phyloP scores from a whole-genome alignment of 305 asterid genomes.

The Fraxinus dipetala region DNA sequence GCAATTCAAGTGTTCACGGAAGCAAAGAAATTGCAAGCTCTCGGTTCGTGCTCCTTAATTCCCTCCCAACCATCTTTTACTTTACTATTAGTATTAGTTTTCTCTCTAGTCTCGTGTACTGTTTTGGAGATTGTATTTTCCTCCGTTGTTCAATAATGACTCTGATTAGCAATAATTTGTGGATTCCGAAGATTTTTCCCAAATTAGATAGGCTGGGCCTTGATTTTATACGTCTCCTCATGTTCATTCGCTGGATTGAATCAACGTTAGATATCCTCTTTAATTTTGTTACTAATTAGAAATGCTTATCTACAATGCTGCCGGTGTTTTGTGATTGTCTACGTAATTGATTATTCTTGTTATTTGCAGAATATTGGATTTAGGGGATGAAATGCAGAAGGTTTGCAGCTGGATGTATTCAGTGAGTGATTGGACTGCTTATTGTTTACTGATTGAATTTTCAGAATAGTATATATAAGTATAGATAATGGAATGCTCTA shows the following conservation, averaged over 20 bases:
- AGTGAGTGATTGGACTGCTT: slow-evolving; percentile 37
- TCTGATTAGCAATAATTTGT: slow-evolving; percentile 4
- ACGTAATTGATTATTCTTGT: background rate
- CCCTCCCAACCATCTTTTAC: background rate
- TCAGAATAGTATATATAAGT: background rate
- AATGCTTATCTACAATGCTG: background rate
- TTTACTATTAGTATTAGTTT: background rate
- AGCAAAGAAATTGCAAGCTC: slow-evolving; percentile 17
- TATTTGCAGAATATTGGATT: slow-evolving; percentile 51
- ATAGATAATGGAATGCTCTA: background rate
- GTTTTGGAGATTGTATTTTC: background rate
- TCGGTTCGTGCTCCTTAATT: slow-evolving; percentile 4
- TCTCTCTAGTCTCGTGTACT: background rate
- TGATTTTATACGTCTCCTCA: slow-evolving; percentile 30
- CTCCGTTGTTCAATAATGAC: background rate
- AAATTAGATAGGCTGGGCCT: slow-evolving; percentile 35
- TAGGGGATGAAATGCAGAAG: slow-evolving; percentile 54
- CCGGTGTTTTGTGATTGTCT: background rate
- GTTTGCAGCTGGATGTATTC: slow-evolving; percentile 33
- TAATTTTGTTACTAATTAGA: background rate
- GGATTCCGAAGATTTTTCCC: slow-evolving; percentile 20
- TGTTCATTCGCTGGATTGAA: slow-evolving; percentile 41
- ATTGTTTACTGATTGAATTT: background rate
- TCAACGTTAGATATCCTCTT: slow-evolving; percentile 35
- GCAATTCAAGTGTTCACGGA: slow-evolving; percentile 32